Conservation (phyloP, 768 basidiomycete genomes). For the Solioccasus polychromus region DNA sequence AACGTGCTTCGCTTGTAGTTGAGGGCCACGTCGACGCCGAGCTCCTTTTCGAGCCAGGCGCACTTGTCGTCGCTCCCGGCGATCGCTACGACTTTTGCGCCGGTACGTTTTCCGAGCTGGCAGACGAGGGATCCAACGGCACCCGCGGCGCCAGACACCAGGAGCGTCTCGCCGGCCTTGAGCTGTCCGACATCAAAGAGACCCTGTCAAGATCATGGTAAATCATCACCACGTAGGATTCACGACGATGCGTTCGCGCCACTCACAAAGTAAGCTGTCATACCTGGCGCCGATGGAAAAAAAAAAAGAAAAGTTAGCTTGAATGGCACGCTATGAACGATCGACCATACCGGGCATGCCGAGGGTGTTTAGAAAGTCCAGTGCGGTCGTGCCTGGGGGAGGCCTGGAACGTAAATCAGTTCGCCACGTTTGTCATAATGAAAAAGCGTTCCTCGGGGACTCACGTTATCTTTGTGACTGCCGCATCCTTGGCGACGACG, state of each 20-base stretch:
- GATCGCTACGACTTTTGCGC: slow-evolving; percentile 83
- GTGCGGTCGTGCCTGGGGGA: slow-evolving; percentile 53
- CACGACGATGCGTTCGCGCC: neutral
- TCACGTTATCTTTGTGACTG: slow-evolving; percentile 54
- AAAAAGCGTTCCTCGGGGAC: slow-evolving; percentile 18
- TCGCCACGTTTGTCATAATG: neutral
- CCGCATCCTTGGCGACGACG: slow-evolving; percentile 54
- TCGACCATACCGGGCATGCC: slow-evolving; percentile 61
- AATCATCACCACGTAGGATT: slow-evolving; percentile 4
- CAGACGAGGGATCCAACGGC: slow-evolving; percentile 83
- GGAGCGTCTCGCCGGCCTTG: slow-evolving; percentile 80
- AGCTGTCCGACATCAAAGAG: slow-evolving; percentile 76
- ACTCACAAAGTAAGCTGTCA: slow-evolving; percentile 88
- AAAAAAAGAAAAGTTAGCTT: neutral
- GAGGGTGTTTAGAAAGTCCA: slow-evolving; percentile 85
- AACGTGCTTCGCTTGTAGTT: slow-evolving; percentile 86
- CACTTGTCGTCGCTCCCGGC: slow-evolving; percentile 86
- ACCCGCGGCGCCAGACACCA: slow-evolving; percentile 90
- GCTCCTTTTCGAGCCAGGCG: slow-evolving; percentile 76
- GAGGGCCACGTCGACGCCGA: slow-evolving; percentile 79
- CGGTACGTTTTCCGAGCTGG: slow-evolving; percentile 76
- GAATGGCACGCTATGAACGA: neutral
- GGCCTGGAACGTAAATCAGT: slow-evolving; percentile 47
- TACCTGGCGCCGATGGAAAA: slow-evolving; percentile 41
- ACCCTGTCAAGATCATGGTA: slow-evolving; percentile 47